Percentiles rank a stretch among this genome's conserved stretches.
Evolutionary conservation across 2,329 filamentous ascomycete species (phyloP).

Genomic region (Cyphellophora attinorum): DNA sequence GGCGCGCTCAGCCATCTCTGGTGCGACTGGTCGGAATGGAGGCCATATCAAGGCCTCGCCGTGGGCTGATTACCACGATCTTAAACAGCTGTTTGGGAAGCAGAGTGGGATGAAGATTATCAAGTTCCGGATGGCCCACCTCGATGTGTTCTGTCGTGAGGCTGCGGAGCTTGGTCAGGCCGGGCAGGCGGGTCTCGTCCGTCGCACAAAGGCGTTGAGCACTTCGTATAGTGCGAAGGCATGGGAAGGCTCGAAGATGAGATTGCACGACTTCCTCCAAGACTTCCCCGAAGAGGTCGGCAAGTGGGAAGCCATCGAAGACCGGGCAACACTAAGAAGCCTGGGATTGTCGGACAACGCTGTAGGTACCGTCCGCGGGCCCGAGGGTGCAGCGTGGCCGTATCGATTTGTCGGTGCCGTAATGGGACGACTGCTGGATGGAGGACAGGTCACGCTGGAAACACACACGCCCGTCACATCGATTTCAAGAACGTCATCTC

Average conservation of each 20-base stretch:
- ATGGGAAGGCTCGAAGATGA: conserved; percentile 11
- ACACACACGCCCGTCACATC: conserved; percentile 14
- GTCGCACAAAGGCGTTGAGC: conserved; percentile 10
- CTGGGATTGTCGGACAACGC: conserved; percentile 8
- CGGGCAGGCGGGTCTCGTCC: conserved; percentile 13
- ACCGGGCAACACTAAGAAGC: conserved; percentile 5
- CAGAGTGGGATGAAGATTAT: conserved; percentile 20
- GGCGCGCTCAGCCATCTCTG: conserved; percentile 26
- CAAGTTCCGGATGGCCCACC: conserved; percentile 15
- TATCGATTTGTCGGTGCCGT: conserved; percentile 26
- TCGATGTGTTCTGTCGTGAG: conserved; percentile 12
- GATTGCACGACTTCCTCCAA: conserved; percentile 8
- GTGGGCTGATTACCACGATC: conserved; percentile 9
- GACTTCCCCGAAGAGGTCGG: conserved; percentile 13
- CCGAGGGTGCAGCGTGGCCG: conserved; percentile 27
- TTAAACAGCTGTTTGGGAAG: conserved; percentile 9
- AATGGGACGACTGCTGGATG: conserved; percentile 9
- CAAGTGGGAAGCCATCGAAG: conserved; percentile 8
- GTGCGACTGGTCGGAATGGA: conserved; percentile 29
- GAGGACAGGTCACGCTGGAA: conserved; percentile 14
- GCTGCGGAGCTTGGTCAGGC: conserved; percentile 11
- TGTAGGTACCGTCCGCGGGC: conserved; percentile 10
- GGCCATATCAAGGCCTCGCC: conserved; percentile 22
- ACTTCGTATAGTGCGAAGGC: conserved; percentile 8
- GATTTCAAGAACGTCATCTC: conserved; percentile 5